Evolutionary conservation across 306 rosid species (phyloP), one percentile per base, ranked within the genome.

Genomic region (Vicia sativa): DNA sequence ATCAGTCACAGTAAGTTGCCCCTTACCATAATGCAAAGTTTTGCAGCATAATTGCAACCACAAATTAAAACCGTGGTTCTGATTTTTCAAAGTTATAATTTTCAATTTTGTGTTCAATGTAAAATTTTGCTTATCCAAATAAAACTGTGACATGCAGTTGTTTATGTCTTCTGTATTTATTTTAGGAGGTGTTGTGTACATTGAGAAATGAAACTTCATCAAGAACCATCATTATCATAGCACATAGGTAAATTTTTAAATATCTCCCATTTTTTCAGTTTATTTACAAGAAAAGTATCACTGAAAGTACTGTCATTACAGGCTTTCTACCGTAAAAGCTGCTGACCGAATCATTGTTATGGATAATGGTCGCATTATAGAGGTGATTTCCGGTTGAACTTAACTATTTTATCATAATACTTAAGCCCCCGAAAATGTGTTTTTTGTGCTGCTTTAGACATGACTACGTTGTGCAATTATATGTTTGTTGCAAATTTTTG

Each of bases 271-370:
- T 59, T 6, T 68, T 44, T 6, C 10, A 15, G 6, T 45, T 45
- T 66, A 18, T 5, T 57, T 6, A 2, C 26, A 61, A 55, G 28
- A 67, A 11, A 14, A 19, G 48, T 62, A 61, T 38, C 31, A 26
- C 19, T 46, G 11, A 35, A 50, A 67, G 29, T 50, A 26, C 54
- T 18, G 5, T 59, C 9, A 42, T 45, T 76, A 48, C 85, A 92
- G 97, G 87, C 95, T 92, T 57, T 92, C 97, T 64, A 87, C 97
- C 5, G 74, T 87, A 56, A 87, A 85, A 89, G 95, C 89, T 34
- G 96, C 96, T 56, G 97, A 92, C 74, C 70, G 85, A 59, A 87
- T 92, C 65, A 79, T 92, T 26, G 96, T 89, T 37, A 87, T 89
- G 90, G 97, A 89, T 64, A 69, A 58, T 18, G 97, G 97, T 72